Conservation (phyloP, 805 yeast species). For the Saccharomycopsis babjevae region DNA sequence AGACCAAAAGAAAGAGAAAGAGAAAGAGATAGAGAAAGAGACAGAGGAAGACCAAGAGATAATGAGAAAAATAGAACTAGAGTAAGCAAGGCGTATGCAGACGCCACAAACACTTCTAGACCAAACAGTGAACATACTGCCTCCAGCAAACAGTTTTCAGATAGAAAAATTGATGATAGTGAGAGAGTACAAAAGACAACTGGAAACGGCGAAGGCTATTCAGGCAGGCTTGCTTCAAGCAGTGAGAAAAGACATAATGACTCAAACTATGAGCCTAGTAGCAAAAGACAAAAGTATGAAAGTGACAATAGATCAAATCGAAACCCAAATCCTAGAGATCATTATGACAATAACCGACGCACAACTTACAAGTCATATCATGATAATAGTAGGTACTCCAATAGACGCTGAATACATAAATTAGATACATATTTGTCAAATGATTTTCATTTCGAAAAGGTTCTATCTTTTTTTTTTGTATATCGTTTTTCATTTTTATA, state of each 20-base stretch:
- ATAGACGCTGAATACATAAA: not conserved
- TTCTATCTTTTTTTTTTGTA: too few relatives aligned
- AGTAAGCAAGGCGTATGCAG: not conserved
- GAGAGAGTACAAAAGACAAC: not conserved
- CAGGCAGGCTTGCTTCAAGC: not conserved
- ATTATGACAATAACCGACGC: not conserved
- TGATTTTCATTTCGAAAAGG: too few relatives aligned
- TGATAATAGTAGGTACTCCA: not conserved
- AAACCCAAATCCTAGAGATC: not conserved
- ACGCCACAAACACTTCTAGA: not conserved
- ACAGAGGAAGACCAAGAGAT: conserved; percentile 1
- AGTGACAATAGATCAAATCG: not conserved
- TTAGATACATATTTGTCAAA: not conserved
- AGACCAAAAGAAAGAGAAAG: conserved; percentile 12
- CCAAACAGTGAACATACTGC: not conserved
- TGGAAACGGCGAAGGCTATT: not conserved
- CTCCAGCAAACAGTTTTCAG: not conserved
- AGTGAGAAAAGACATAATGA: not conserved
- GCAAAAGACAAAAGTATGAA: not conserved
- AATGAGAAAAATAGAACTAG: not conserved
- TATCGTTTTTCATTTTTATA: too few relatives aligned
- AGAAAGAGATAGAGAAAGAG: conserved; percentile 9
- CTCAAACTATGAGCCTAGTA: not conserved
- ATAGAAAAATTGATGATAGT: not conserved
- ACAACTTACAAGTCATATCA: not conserved